These are phyloP conservation scores for Lanmaoa pseudosensibilis DNA, from an alignment of 768 basidiomycete species.

Conservation along the genomic window DNA sequence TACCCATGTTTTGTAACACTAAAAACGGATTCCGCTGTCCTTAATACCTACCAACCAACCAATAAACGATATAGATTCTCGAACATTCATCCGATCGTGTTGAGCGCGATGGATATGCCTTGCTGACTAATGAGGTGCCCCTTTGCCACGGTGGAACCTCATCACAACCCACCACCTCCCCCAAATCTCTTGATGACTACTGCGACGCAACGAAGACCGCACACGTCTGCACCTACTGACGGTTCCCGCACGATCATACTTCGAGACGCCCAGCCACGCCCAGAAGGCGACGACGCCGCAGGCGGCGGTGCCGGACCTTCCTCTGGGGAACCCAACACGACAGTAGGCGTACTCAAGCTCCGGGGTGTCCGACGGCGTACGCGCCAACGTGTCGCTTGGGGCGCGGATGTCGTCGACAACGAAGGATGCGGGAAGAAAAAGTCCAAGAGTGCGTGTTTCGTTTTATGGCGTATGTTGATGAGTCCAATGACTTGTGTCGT, in stretches of 20 bases:
- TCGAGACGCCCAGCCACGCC: conserved; percentile 35
- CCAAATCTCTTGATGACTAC: conserved; percentile 9
- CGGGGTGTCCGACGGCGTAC: conserved; percentile 50
- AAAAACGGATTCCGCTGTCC: conserved; percentile 12
- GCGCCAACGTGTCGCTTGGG: conserved; percentile 74
- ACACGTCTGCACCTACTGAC: conserved; percentile 46
- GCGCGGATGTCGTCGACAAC: conserved; percentile 84
- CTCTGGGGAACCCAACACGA: conserved; percentile 17
- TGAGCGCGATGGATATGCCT: no score
- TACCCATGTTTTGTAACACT: conserved; percentile 28
- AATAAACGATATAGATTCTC: conserved; percentile 16
- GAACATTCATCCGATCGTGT: background rate
- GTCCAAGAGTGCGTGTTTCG: conserved; percentile 75
- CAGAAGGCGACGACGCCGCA: conserved; percentile 23
- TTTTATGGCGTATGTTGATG: background rate
- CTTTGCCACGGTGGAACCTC: no score
- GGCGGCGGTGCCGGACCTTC: conserved; percentile 18
- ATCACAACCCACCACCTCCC: background rate
- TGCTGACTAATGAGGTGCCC: conserved; percentile 22
- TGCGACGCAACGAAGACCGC: conserved; percentile 31
- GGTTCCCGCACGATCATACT: conserved; percentile 58
- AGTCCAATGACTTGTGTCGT: background rate
- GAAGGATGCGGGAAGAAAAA: conserved; percentile 88
- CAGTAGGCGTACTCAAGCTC: conserved; percentile 57
- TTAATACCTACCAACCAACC: conserved; percentile 20